Evolutionary conservation across 2,329 filamentous ascomycete species (phyloP), one percentile per base, ranked within the genome.

Genomic region (Hypoxylon sp.): DNA sequence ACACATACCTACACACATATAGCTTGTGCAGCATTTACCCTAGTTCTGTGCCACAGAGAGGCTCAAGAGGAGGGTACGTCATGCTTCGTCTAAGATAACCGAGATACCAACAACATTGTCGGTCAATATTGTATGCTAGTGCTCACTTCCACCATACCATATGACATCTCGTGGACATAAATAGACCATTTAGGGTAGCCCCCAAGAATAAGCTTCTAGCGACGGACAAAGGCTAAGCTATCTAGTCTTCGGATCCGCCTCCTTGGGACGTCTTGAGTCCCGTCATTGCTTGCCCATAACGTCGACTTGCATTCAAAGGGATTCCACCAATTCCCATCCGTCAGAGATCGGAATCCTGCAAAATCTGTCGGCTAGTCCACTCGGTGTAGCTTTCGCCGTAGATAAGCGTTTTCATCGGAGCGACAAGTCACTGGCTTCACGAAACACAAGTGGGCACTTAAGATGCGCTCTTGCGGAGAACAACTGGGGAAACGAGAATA

Each of bases 111-210:
- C 47, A 52, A 64, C 55, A 54, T 39, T 58, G 61, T 65, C 54
- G 62, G 68, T 66, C 58, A 58, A 70, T 46, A 61, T 54, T 44
- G 58, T 35, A 51, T 63, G 42, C 68, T 70, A 70, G 68, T 68
- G 68, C 68, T 70, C 68, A 70, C 68, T 63, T 52, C 3, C 52
- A 68, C 54, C 46, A 31, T 68, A 54, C 57, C 65, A 68, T 70
- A 66, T 70, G 65, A 70, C 65, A 62, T 56, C 33, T 51, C 39
- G 24, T 52, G 39, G 44, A 60, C 61, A 70, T 70, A 70, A 70
- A 70, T 70, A 70, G 62, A 51, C 46, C 55, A 56, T 63, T 63
- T 57, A 50, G 50, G 55, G 37, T 42, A 58, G 55, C 48, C 62
- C 62, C 57, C 62, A 65, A 63, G 61, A 35, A 55, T 59, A 57